A percentile compares a stretch with the other conserved stretches of the same genome.
Evolutionary conservation across 805 yeast species (phyloP).

Genomic region (Candida insectorum): DNA sequence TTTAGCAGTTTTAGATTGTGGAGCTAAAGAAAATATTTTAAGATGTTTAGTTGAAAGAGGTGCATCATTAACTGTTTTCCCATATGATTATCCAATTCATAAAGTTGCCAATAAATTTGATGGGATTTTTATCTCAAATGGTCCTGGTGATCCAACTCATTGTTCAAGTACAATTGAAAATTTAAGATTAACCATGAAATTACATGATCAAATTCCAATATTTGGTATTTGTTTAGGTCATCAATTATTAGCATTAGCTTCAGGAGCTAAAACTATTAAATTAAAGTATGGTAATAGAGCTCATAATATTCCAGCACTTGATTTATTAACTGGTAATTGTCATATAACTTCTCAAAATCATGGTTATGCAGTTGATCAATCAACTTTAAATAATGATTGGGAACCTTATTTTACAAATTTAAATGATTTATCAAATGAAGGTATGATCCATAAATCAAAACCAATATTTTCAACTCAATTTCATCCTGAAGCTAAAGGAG

Average conservation of each 20-base stretch:
- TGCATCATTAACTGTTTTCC: constrained; percentile 94
- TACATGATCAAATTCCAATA: constrained; percentile 70
- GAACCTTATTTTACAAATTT: constrained; percentile 84
- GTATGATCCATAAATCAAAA: constrained; percentile 82
- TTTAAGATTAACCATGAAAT: constrained; percentile 66
- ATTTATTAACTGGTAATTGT: constrained; percentile 84
- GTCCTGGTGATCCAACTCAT: constrained; percentile 97
- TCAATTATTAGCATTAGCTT: constrained; percentile 91
- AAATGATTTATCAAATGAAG: constrained; percentile 96
- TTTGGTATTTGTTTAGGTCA: constrained; percentile 98
- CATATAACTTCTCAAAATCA: constrained; percentile 99
- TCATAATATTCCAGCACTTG: constrained; percentile 95
- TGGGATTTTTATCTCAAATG: constrained; percentile 91
- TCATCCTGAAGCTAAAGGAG: constrained; percentile 99
- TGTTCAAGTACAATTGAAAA: constrained; percentile 75
- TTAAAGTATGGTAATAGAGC: constrained; percentile 98
- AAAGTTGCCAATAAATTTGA: constrained; percentile 89
- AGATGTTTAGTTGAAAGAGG: constrained; percentile 94
- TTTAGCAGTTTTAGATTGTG: constrained; percentile 94
- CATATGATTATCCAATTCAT: constrained; percentile 91
- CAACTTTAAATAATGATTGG: constrained; percentile 72
- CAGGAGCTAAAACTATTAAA: constrained; percentile 90
- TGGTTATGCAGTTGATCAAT: constrained; percentile 92
- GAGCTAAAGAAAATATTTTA: constrained; percentile 95
- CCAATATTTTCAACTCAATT: constrained; percentile 97